Conservation (phyloP, 1,284 basidiomycete genomes). For the Gomphus bonarii region DNA sequence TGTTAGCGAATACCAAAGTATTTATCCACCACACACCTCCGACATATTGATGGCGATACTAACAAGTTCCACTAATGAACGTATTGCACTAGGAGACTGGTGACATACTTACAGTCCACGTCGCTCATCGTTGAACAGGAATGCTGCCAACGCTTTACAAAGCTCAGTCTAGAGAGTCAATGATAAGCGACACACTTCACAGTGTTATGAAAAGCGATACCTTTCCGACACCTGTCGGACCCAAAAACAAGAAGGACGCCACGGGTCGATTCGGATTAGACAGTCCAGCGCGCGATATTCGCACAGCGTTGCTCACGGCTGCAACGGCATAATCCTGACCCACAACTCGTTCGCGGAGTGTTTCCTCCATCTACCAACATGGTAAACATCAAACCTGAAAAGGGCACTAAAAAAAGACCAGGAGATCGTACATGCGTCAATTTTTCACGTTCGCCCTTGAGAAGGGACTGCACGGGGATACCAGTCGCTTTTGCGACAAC, state of each 20-base stretch:
- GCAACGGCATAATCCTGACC: constrained; percentile 82
- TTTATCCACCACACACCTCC: constrained; percentile 30
- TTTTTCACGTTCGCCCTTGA: constrained; percentile 86
- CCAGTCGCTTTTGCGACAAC: constrained; percentile 88
- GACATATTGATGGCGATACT: constrained; percentile 90
- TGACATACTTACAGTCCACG: constrained; percentile 57
- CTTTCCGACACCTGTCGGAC: constrained; percentile 81
- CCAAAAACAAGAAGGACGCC: constrained; percentile 87
- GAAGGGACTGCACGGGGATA: constrained; percentile 81
- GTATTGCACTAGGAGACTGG: background rate
- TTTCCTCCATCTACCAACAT: constrained; percentile 68
- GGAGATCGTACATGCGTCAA: constrained; percentile 67
- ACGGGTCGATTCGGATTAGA: constrained; percentile 82
- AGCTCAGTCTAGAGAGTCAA: constrained; percentile 64
- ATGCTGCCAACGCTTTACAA: constrained; percentile 76
- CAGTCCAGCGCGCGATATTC: constrained; percentile 84
- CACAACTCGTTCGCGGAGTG: constrained; percentile 65
- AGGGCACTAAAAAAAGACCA: background rate
- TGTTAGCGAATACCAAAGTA: background rate
- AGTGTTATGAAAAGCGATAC: constrained; percentile 21
- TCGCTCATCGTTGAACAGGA: constrained; percentile 83
- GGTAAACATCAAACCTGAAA: background rate
- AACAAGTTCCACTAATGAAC: background rate
- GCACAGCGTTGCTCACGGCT: constrained; percentile 79
- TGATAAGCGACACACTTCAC: background rate